Evolutionary conservation across 73 alveolate species (phyloP), one percentile per base, ranked within the genome.

Genomic region (Vitrella brassicaformis): DNA sequence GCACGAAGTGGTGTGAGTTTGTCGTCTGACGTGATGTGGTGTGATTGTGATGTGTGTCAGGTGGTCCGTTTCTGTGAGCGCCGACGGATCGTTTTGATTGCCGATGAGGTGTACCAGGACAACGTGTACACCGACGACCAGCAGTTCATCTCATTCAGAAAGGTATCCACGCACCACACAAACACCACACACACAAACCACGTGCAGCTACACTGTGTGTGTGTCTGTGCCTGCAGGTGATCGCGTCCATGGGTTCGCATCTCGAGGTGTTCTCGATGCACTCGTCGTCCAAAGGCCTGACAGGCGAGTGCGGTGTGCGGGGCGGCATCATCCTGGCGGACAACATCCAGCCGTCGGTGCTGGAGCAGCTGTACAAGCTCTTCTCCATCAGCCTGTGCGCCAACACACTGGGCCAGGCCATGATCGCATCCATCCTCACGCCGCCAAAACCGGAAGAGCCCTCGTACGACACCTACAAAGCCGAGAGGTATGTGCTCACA

Each of bases 351-450:
- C 88, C 84, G 27, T 75, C 31, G 26, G 92, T 83, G 4, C 70
- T 81, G 26, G 89, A 85, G 30, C 87, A 82, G 81, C 73, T 91
- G 45, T 87, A 91, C 86, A 91, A 91, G 79, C 80, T 91, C 30
- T 84, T 86, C 71, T 86, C 94, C 65, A 89, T 89, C 81, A 85
- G 81, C 79, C 78, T 91, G 72, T 89, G 97, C 72, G 85, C 97
- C 18, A 88, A 88, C 85, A 84, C 92, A 25, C 67, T 88, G 72
- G 97, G 97, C 7, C 89, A 85, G 89, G 83, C 81, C 31, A 75
- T 85, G 30, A 74, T 74, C 74, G 81, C 81, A 27, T 74, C 81
- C 28, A 74, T 74, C 45, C 47, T 78, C 56, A 74, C 66, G 27
- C 81, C 81, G 19, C 81, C 81, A 26, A 28, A 31, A 1, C 70